Conservation (phyloP, 176 grass and related monocot species). For the Secale cereale region DNA sequence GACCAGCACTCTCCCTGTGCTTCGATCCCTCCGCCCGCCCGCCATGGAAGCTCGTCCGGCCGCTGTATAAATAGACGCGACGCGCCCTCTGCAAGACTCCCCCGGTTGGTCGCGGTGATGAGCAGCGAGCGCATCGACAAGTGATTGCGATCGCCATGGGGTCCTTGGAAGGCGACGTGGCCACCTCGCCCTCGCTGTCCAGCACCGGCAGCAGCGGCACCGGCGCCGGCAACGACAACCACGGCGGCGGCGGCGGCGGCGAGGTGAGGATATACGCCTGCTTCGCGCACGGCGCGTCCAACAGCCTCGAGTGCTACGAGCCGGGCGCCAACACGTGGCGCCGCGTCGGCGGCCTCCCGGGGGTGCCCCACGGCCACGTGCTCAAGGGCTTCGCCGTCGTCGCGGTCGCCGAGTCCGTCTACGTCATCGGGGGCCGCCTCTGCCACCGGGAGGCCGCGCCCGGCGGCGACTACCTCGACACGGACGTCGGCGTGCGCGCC, state of each 20-base stretch:
- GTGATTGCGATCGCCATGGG: slow-evolving; percentile 31
- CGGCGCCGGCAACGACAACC: not conserved
- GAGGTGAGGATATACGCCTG: slow-evolving; percentile 45
- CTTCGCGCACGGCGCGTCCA: slow-evolving; percentile 28
- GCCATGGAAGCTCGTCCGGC: not conserved
- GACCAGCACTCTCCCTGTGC: not conserved
- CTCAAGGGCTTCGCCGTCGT: slow-evolving; percentile 54
- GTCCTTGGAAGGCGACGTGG: slow-evolving; percentile 31
- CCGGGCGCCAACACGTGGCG: slow-evolving; percentile 44
- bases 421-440: slow-evolving; percentile 53
- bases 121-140: not conserved
- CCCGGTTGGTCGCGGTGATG: not conserved
- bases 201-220: slow-evolving; percentile 39
- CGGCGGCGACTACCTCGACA: slow-evolving; percentile 1
- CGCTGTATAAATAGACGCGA: not conserved
- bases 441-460: slow-evolving; percentile 21
- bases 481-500: slow-evolving; percentile 40
- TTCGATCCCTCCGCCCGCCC: slow-evolving; percentile 29
- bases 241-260: not conserved
- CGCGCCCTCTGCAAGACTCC: slow-evolving; percentile 20
- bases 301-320: slow-evolving; percentile 58
- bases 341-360: slow-evolving; percentile 42
- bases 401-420: slow-evolving; percentile 40
- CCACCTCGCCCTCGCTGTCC: slow-evolving; percentile 24
- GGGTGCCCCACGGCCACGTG: slow-evolving; percentile 38